Base-by-base conservation (phyloP, 148 eudicot species). In the Gaultheria prostrata region DNA sequence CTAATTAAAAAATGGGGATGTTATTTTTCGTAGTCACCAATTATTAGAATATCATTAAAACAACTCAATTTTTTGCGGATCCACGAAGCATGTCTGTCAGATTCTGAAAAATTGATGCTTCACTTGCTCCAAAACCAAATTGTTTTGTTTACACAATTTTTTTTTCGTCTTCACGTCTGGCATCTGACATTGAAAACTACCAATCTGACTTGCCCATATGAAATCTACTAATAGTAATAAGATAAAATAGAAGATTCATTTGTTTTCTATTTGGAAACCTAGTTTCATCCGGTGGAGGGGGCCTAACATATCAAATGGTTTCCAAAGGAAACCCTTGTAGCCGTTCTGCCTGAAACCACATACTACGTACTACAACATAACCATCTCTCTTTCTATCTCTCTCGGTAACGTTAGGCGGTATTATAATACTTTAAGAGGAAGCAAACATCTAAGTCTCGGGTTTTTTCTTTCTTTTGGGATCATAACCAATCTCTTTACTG, bases 171-270 rank as follows among this genome's bases (percentile, higher is more conserved):
- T 59, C 24, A 57, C 1, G 65, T 76, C 43, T 79, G 20, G 69
- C 32, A 30, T 69, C 77, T 84, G 88, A 85, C 89, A 85, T 86
- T 85, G 88, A 85, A 43, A 84, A 79, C 39, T 76, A 63, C 79
- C 65, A 53, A 75, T 82, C 57, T 77, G 85, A 50, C 69, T 73
- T 80, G 14, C 12, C 24, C 59, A 8, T 33, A 69, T 59, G 28
- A 67, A 51, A 78, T 54, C 77, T 46, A 50, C 77, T 46, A 50
- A 30, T 78, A 70, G 56, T 81, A 87, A 78, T 69, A 86, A 81
- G 88, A 86, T 89, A 88, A 88, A 88, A 89, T 70, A 91, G 91
- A 89, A 88, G 91, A 85, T 88, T 86, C 86, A 73, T 83, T 80
- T 82, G 70, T 84, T 49, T 84, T 67, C 53, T 83, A 70, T 83